A percentile compares a stretch with the other conserved stretches of the same genome.
phyloP scores from a whole-genome alignment of 1,284 basidiomycete species.

The Phylloporus sp. region DNA sequence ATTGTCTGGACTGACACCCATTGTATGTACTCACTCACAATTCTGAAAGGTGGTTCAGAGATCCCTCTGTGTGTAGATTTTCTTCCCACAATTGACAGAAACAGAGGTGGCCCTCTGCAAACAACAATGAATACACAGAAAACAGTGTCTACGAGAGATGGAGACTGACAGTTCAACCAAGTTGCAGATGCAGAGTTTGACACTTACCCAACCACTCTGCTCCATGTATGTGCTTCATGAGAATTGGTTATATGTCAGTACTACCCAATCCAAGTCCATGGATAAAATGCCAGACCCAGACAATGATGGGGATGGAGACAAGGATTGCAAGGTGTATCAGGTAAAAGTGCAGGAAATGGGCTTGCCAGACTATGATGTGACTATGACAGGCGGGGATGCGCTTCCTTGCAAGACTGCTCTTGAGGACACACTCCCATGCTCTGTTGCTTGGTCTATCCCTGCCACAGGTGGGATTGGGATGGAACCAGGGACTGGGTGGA shows the following conservation, averaged over 20 bases:
- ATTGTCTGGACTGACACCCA: constrained; percentile 76
- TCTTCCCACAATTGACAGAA: constrained; percentile 78
- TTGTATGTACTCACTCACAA: constrained; percentile 53
- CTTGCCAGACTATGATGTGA: constrained; percentile 24
- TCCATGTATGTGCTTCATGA: background rate
- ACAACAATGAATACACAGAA: constrained; percentile 47
- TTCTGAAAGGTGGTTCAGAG: background rate
- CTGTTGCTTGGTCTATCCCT: too few relatives aligned
- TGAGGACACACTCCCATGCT: background rate
- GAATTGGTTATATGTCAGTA: constrained; percentile 12
- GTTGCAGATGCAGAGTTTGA: background rate
- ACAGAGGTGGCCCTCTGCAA: constrained; percentile 60
- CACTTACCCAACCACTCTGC: background rate
- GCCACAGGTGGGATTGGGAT: too few relatives aligned
- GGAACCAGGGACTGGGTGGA: too few relatives aligned
- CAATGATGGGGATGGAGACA: background rate
- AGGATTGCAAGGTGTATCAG: background rate
- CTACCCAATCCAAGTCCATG: constrained; percentile 15
- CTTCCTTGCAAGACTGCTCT: background rate
- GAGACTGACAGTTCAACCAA: background rate
- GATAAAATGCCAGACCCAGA: constrained; percentile 4
- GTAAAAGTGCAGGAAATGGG: background rate
- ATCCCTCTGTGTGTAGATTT: constrained; percentile 56
- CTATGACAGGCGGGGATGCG: background rate
- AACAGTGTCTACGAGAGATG: constrained; percentile 12